Percentiles rank a stretch among this genome's conserved stretches.
phyloP scores from a whole-genome alignment of 495 filamentous ascomycete species.

The Astrocystis sublimbata region DNA sequence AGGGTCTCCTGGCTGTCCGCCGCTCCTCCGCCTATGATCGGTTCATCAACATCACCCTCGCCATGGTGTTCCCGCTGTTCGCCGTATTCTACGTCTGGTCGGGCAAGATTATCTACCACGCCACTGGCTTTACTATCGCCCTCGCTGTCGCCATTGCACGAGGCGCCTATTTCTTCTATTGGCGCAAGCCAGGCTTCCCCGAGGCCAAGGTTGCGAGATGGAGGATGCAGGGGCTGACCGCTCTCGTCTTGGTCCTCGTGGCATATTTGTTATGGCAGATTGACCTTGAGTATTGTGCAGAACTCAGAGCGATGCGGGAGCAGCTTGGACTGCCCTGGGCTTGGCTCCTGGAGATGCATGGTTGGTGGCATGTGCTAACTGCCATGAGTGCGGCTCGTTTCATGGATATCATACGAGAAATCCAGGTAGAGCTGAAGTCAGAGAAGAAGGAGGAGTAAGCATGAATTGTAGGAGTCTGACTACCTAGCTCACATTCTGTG shows the following conservation, averaged over 20 bases:
- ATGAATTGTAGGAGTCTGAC: background rate
- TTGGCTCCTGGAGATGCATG: slow-evolving; percentile 58
- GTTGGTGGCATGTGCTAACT: slow-evolving; percentile 63
- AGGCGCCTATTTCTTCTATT: slow-evolving; percentile 25
- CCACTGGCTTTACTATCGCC: slow-evolving; percentile 20
- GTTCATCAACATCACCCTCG: slow-evolving; percentile 30
- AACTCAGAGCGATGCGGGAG: slow-evolving; percentile 38
- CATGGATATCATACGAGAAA: slow-evolving; percentile 4
- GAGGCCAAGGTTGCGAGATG: slow-evolving; percentile 15
- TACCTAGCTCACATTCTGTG: background rate
- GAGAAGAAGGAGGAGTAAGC: slow-evolving; percentile 11
- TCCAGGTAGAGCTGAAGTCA: background rate
- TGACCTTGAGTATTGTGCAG: slow-evolving; percentile 45
- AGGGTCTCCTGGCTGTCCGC: slow-evolving; percentile 51
- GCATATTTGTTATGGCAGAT: slow-evolving; percentile 55
- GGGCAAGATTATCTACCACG: slow-evolving; percentile 32
- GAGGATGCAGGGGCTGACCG: slow-evolving; percentile 12
- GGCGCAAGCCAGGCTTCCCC: slow-evolving; percentile 13
- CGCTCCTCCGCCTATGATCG: slow-evolving; percentile 30
- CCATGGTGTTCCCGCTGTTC: slow-evolving; percentile 31
- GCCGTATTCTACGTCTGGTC: slow-evolving; percentile 41
- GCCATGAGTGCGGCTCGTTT: slow-evolving; percentile 43
- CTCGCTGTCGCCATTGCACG: slow-evolving; percentile 21
- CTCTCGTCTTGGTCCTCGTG: slow-evolving; percentile 27
- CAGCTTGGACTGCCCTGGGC: slow-evolving; percentile 52